Evolutionary conservation across 2,329 filamentous ascomycete species (phyloP).

Genomic region (Exserohilum rostratum): DNA sequence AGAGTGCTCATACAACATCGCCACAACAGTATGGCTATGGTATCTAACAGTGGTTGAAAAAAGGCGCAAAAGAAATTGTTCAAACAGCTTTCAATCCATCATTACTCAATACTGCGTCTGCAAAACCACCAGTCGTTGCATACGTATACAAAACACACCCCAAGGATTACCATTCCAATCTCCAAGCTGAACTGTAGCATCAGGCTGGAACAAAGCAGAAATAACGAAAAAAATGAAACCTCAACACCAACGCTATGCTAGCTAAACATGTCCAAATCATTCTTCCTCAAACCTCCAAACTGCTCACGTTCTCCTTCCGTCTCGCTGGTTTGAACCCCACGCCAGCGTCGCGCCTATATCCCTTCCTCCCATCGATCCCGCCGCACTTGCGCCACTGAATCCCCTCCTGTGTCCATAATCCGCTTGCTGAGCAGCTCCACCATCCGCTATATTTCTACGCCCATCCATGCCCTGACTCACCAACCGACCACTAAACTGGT

Average conservation of each 20-base stretch:
- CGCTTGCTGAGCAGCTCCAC: conserved; percentile 1
- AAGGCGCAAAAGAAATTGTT: too few relatives aligned
- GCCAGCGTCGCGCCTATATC: conserved; percentile 4
- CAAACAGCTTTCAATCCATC: too few relatives aligned
- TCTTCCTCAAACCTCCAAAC: too few relatives aligned
- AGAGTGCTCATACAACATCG: too few relatives aligned
- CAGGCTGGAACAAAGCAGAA: neutral
- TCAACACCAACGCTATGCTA: conserved; percentile 1
- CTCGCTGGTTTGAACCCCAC: neutral
- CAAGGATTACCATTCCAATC: too few relatives aligned
- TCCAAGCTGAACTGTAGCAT: too few relatives aligned
- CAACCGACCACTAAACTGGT: conserved; percentile 61
- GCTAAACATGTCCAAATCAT: neutral
- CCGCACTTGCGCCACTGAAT: conserved; percentile 16
- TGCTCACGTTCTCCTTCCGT: neutral
- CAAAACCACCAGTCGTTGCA: too few relatives aligned
- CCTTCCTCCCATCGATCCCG: conserved; percentile 1
- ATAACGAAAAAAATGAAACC: neutral
- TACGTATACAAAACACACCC: too few relatives aligned
- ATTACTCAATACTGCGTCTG: too few relatives aligned
- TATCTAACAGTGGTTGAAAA: too few relatives aligned
- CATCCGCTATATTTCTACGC: conserved; percentile 21
- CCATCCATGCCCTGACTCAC: conserved; percentile 26
- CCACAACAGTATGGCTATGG: too few relatives aligned
- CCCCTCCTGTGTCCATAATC: conserved; percentile 22